Percentiles rank a stretch among this genome's conserved stretches.
phyloP scores from a whole-genome alignment of 176 grass and related monocot species.

The Ensete ventricosum region DNA sequence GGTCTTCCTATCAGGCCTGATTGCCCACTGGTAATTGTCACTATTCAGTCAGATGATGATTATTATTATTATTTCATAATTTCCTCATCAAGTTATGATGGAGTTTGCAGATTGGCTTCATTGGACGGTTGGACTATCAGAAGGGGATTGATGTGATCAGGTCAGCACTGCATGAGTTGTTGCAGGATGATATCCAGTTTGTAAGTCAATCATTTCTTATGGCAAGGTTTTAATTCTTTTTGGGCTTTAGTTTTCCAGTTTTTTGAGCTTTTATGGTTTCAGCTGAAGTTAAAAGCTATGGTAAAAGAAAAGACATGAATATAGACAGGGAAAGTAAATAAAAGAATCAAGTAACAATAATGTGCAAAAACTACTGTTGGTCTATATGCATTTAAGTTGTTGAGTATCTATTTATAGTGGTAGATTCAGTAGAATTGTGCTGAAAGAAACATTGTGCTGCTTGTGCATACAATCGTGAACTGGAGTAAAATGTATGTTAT shows the following conservation, averaged over 20 bases:
- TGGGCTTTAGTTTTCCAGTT: not conserved
- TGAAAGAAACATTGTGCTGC: no score
- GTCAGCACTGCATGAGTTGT: slow-evolving; percentile 49
- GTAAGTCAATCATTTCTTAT: slow-evolving; percentile 35
- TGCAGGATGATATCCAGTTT: slow-evolving; percentile 73
- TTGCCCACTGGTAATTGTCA: slow-evolving; percentile 62
- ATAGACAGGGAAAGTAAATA: no score
- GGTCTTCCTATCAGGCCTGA: slow-evolving; percentile 55
- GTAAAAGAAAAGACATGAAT: no score
- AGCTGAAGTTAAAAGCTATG: no score
- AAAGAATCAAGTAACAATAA: no score
- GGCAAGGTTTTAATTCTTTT: not conserved
- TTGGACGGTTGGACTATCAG: slow-evolving; percentile 96
- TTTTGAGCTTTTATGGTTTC: no score
- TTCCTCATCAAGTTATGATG: slow-evolving; percentile 15
- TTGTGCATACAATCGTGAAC: no score
- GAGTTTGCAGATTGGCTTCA: slow-evolving; percentile 83
- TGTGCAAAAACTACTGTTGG: no score
- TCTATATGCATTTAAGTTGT: no score
- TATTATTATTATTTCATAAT: slow-evolving; percentile 11
- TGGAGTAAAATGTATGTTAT: no score
- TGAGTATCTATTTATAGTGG: no score
- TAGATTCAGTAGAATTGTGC: no score
- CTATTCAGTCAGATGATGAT: slow-evolving; percentile 2
- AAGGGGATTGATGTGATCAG: slow-evolving; percentile 92